phyloP scores from a whole-genome alignment of 78 protist genomes.

The Dictyostelium discoideum region DNA sequence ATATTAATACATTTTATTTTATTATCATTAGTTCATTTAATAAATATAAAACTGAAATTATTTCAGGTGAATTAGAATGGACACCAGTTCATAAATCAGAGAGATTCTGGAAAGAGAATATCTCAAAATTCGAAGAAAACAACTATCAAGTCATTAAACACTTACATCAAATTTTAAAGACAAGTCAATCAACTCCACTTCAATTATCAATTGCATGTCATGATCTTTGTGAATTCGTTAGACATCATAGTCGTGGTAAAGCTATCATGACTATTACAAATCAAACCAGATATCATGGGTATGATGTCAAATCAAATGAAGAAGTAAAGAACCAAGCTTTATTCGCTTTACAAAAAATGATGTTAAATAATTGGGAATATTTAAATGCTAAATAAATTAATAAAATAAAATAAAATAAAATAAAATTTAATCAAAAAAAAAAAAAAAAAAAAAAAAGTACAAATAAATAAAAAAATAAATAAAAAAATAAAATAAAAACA shows the following conservation, averaged over 20 bases:
- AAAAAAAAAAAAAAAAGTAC: too few relatives aligned
- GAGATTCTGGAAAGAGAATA: conserved; percentile 95
- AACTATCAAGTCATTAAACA: conserved; percentile 63
- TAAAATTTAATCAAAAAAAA: too few relatives aligned
- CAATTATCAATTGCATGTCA: conserved; percentile 93
- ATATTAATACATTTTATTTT: neutral
- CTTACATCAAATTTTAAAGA: conserved; percentile 30
- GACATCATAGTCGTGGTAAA: conserved; percentile 92
- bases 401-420: too few relatives aligned
- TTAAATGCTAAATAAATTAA: neutral
- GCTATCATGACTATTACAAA: conserved; percentile 48
- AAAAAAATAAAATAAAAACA: too few relatives aligned
- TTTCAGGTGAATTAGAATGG: conserved; percentile 92
- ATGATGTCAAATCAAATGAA: conserved; percentile 85
- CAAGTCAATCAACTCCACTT: conserved; percentile 11
- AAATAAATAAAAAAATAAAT: too few relatives aligned
- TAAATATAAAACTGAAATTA: conserved; percentile 84
- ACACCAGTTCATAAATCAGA: conserved; percentile 93
- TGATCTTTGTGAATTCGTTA: conserved; percentile 94
- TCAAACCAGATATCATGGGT: conserved; percentile 86
- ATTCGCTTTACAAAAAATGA: conserved; percentile 91
- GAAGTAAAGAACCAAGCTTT: conserved; percentile 94
- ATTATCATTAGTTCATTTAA: conserved; percentile 67
- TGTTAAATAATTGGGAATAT: conserved; percentile 87
- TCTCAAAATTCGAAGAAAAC: conserved; percentile 88